A percentile compares a stretch with the other conserved stretches of the same genome.
These are phyloP conservation scores for Quercus mongolica DNA, from an alignment of 306 rosid genomes.

Conservation along the genomic window DNA sequence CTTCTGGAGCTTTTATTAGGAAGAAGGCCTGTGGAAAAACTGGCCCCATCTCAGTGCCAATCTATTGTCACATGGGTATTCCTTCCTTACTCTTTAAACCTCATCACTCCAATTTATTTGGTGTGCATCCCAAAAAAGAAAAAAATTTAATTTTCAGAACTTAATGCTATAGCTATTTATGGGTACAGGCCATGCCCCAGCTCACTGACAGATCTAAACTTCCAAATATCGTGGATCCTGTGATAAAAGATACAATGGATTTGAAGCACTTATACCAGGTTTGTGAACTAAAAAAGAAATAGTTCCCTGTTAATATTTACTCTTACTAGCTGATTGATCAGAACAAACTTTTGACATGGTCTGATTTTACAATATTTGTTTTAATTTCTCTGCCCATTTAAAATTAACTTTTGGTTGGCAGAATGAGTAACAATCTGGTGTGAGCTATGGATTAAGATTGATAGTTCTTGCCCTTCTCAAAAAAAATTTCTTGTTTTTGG, in stretches of 20 bases:
- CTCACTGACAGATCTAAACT: slow-evolving; percentile 90
- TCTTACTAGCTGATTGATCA: not conserved
- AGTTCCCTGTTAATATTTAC: not conserved
- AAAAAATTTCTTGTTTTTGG: too few relatives aligned
- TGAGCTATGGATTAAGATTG: not conserved
- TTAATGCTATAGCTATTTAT: slow-evolving; percentile 10
- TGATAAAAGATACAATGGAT: slow-evolving; percentile 79
- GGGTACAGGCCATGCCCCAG: slow-evolving; percentile 92
- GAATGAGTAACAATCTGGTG: not conserved
- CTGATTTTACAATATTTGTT: not conserved
- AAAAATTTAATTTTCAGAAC: not conserved
- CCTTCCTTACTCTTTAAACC: not conserved
- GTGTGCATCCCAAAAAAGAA: not conserved
- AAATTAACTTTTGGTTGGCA: not conserved
- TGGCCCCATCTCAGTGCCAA: slow-evolving; percentile 81
- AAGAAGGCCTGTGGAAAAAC: slow-evolving; percentile 83
- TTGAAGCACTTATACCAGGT: slow-evolving; percentile 89
- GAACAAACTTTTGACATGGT: not conserved
- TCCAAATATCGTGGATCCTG: slow-evolving; percentile 75
- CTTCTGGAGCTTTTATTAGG: slow-evolving; percentile 84
- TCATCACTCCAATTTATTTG: not conserved
- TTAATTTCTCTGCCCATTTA: not conserved
- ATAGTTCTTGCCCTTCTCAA: too few relatives aligned
- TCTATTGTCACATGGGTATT: slow-evolving; percentile 97
- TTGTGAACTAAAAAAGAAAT: slow-evolving; percentile 1